Percentiles rank a stretch among this genome's conserved stretches.
Evolutionary conservation across 768 basidiomycete genomes (phyloP).

Genomic region (Pisolithus albus): DNA sequence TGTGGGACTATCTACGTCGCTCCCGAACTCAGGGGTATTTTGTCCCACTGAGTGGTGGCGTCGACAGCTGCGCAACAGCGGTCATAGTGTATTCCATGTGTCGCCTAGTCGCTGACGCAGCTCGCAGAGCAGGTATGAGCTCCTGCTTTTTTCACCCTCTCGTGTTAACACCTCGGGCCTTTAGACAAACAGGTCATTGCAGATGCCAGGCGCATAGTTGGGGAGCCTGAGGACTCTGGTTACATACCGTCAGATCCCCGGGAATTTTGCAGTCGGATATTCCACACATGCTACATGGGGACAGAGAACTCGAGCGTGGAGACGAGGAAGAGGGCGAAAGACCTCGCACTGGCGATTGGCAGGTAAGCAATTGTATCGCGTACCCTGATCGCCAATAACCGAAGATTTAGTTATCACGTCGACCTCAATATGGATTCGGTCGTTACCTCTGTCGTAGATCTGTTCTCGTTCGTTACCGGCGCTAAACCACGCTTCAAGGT

Average conservation of each 20-base stretch:
- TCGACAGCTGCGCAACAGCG: slow-evolving; percentile 96
- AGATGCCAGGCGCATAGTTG: slow-evolving; percentile 85
- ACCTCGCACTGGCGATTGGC: slow-evolving; percentile 82
- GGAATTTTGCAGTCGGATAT: slow-evolving; percentile 81
- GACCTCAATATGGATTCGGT: slow-evolving; percentile 95
- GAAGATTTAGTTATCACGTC: slow-evolving; percentile 67
- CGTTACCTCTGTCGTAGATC: slow-evolving; percentile 73
- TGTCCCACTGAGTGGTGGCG: slow-evolving; percentile 89
- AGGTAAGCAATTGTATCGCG: slow-evolving; percentile 42
- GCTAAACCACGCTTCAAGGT: slow-evolving; percentile 68
- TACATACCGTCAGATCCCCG: slow-evolving; percentile 84
- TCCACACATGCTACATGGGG: slow-evolving; percentile 99
- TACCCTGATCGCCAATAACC: not conserved
- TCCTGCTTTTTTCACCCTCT: not conserved
- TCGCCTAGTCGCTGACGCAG: slow-evolving; percentile 77
- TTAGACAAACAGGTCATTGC: slow-evolving; percentile 78
- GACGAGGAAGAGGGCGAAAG: slow-evolving; percentile 80
- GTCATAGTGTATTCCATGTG: slow-evolving; percentile 98
- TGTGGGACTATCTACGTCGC: slow-evolving; percentile 98
- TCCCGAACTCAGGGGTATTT: slow-evolving; percentile 95
- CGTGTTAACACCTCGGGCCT: not conserved
- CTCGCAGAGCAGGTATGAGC: slow-evolving; percentile 57
- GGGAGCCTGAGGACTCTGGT: slow-evolving; percentile 71
- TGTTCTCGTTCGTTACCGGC: slow-evolving; percentile 81
- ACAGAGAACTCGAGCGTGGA: slow-evolving; percentile 91